Evolutionary conservation across 768 basidiomycete genomes (phyloP), one percentile per base, ranked within the genome.

Genomic region (Clathrus columnatus): DNA sequence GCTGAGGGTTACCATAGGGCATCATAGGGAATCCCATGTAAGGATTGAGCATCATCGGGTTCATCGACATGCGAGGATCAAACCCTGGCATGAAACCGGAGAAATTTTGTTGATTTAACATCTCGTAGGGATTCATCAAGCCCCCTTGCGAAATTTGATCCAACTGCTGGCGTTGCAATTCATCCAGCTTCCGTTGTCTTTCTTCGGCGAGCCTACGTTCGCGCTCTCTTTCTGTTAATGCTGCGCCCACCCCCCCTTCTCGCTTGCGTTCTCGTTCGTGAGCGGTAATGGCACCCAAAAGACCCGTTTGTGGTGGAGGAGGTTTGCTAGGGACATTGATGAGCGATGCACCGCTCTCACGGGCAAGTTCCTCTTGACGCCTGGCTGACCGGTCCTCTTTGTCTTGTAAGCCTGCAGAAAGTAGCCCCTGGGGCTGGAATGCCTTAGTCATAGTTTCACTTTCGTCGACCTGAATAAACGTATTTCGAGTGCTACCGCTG

Each of bases 241-340:
- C 81, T 23, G 94, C 93, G 50, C 95, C 96, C 17, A 98, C 82
- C 32, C 95, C 95, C 50, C 96, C 94, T 57, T 95, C 93, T 26
- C 92, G 84, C 65, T 95, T 91, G 58, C 91, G 78, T 55, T 98
- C 95, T 51, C 91, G 80, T 69, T 99, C 92, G 67, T 96, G 92
- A 7, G 87, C 90, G 43, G 92, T 92, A 63, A 98, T 92, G 1
- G 95, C 95, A 17, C 96, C 96, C 48, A 99, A 82, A 43, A 98
- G 78, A 36, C 96, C 96, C 43, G 88, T 91, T 70, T 95, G 92
- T 7, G 96, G 94, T 1, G 91, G 90, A 0, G 91, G 92, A 0
- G 94, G 92, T 66, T 95, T 95, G 64, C 84, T 82, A 4, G 91
- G 91, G n/a, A 99, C 91, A 67, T 95, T 94, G 73, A 98, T 84